A percentile compares a stretch with the other conserved stretches of the same genome.
Evolutionary conservation across 306 rosid genomes (phyloP).

Genomic region (Amphicarpaea edgeworthii): DNA sequence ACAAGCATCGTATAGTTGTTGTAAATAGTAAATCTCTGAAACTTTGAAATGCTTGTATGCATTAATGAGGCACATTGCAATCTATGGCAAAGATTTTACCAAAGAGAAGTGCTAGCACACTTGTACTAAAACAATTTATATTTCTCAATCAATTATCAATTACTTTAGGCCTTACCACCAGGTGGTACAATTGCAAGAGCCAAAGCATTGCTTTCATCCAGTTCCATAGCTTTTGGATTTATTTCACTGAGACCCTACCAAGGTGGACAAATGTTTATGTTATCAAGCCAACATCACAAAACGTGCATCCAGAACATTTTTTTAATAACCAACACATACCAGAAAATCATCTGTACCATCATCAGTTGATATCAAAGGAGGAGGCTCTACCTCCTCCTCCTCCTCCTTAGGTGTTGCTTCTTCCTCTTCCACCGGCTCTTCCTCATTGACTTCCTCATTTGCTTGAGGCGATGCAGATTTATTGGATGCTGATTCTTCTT

Average conservation of each 20-base stretch:
- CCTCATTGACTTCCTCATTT: slow-evolving; percentile 57
- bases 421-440: slow-evolving; percentile 51
- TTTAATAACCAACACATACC: slow-evolving; percentile 52
- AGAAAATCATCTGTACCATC: slow-evolving; percentile 65
- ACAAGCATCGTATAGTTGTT: not conserved
- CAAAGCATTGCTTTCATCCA: slow-evolving; percentile 85
- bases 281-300: slow-evolving; percentile 24
- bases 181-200: slow-evolving; percentile 89
- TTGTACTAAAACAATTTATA: slow-evolving; percentile 10
- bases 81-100: not conserved
- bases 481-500: slow-evolving; percentile 56
- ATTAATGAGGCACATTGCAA: slow-evolving; percentile 4
- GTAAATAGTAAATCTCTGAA: not conserved
- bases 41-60: slow-evolving; percentile 15
- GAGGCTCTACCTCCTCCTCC: slow-evolving; percentile 58
- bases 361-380: slow-evolving; percentile 76
- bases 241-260: slow-evolving; percentile 79
- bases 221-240: slow-evolving; percentile 70
- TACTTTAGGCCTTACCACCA: slow-evolving; percentile 67
- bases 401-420: slow-evolving; percentile 57
- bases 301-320: not conserved
- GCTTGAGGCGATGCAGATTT: slow-evolving; percentile 61
- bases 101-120: too few species aligned
- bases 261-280: slow-evolving; percentile 1
- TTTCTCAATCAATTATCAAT: slow-evolving; percentile 27